Evolutionary conservation across 768 basidiomycete genomes (phyloP).

Genomic region (Pholiota conissans): DNA sequence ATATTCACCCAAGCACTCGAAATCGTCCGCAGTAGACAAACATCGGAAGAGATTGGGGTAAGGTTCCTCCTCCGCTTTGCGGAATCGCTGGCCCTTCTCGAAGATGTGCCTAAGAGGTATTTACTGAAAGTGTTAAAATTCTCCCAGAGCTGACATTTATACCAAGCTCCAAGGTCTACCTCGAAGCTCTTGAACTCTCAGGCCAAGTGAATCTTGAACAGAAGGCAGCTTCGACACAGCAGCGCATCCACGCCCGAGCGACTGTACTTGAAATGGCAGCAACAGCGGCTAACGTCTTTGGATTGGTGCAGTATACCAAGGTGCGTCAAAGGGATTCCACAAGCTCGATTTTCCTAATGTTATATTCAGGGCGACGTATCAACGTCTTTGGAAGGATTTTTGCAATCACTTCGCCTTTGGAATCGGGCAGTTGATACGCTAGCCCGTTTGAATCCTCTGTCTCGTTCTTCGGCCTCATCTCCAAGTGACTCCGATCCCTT

Average conservation of each 20-base stretch:
- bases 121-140: not conserved
- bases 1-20: constrained; percentile 64
- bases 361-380: constrained; percentile 57
- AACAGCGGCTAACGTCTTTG: constrained; percentile 67
- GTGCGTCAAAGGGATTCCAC: constrained; percentile 35
- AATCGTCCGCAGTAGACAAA: constrained; percentile 39
- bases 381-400: constrained; percentile 52
- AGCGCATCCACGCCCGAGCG: constrained; percentile 60
- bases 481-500: constrained; percentile 59
- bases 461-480: constrained; percentile 21
- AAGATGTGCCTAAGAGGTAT: constrained; percentile 63
- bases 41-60: constrained; percentile 52
- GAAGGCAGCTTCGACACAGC: constrained; percentile 48
- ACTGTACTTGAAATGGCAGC: constrained; percentile 68
- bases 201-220: constrained; percentile 41
- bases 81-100: constrained; percentile 59
- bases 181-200: constrained; percentile 56
- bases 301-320: constrained; percentile 65
- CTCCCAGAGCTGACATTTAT: not conserved
- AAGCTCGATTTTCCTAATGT: not conserved
- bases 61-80: constrained; percentile 66
- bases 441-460: constrained; percentile 51
- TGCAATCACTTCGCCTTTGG: constrained; percentile 78
- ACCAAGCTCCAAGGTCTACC: constrained; percentile 50
- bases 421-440: constrained; percentile 76